Percentiles rank a stretch among this genome's conserved stretches.
These are phyloP conservation scores for Aquilaria yunnanensis DNA, from an alignment of 345 rosid genomes.

Conservation along the genomic window DNA sequence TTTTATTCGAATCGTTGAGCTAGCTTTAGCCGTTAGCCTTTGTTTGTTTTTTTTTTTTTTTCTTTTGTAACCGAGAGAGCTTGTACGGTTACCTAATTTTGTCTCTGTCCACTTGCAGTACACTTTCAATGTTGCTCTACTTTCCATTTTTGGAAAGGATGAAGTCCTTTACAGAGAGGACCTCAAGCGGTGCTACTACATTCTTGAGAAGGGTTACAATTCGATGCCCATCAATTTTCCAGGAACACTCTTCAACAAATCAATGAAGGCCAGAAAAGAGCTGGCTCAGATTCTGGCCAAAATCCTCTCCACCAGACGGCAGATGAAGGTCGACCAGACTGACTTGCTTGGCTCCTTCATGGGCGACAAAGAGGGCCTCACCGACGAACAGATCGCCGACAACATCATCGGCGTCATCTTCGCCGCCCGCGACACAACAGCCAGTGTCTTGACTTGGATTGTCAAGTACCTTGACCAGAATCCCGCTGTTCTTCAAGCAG, in stretches of 20 bases:
- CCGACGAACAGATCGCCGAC: slow-evolving; percentile 77
- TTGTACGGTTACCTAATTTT: neutral
- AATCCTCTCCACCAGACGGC: slow-evolving; percentile 49
- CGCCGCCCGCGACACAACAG: slow-evolving; percentile 90
- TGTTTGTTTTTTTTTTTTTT: neutral
- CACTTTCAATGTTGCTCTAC: slow-evolving; percentile 74
- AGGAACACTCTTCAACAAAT: slow-evolving; percentile 80
- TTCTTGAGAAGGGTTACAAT: slow-evolving; percentile 91
- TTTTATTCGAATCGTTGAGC: no score
- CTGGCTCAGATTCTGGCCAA: slow-evolving; percentile 61
- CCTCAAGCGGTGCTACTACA: slow-evolving; percentile 77
- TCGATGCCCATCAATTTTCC: slow-evolving; percentile 96
- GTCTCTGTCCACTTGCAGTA: slow-evolving; percentile 36
- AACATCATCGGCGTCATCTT: slow-evolving; percentile 85
- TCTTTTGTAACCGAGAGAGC: neutral
- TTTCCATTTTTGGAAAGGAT: slow-evolving; percentile 76
- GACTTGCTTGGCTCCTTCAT: slow-evolving; percentile 80
- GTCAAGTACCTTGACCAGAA: slow-evolving; percentile 75
- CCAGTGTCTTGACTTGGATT: slow-evolving; percentile 81
- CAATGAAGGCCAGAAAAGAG: slow-evolving; percentile 88
- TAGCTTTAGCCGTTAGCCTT: no score
- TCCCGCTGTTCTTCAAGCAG: slow-evolving; percentile 60
- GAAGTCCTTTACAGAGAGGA: slow-evolving; percentile 62
- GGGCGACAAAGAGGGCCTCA: slow-evolving; percentile 61
- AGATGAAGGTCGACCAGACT: slow-evolving; percentile 30